phyloP scores from a whole-genome alignment of 805 yeast species.

The Blastobotrys americana region DNA sequence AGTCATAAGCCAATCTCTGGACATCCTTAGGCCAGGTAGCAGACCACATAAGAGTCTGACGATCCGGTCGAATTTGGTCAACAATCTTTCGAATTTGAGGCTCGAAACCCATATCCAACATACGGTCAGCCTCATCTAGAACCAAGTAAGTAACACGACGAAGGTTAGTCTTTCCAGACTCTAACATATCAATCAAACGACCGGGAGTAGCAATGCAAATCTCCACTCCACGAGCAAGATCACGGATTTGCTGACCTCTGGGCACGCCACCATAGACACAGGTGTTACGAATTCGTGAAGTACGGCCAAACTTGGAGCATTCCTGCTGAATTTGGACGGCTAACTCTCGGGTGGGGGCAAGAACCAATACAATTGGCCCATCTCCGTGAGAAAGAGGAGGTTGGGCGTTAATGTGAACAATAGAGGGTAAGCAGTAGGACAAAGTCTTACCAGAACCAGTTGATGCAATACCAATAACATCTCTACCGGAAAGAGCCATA shows the following conservation, averaged over 20 bases:
- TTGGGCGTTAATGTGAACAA: conserved; percentile 97
- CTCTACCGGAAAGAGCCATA: conserved; percentile 98
- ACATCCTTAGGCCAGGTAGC: conserved; percentile 99
- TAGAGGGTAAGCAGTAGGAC: conserved; percentile 93
- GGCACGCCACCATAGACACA: conserved; percentile 99
- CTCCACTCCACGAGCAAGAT: conserved; percentile 90
- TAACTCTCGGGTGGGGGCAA: conserved; percentile 98
- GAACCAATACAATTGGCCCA: conserved; percentile 91
- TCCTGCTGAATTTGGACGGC: conserved; percentile 97
- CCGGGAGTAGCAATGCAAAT: conserved; percentile 98
- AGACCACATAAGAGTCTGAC: conserved; percentile 99
- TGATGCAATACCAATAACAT: conserved; percentile 97
- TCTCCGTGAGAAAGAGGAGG: conserved; percentile 89
- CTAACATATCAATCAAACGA: conserved; percentile 96
- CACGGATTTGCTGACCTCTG: conserved; percentile 95
- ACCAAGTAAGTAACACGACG: conserved; percentile 95
- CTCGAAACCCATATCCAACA: conserved; percentile 99
- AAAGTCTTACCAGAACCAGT: conserved; percentile 99
- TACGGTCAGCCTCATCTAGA: conserved; percentile 98
- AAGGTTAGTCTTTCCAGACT: conserved; percentile 87
- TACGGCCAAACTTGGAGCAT: conserved; percentile 87
- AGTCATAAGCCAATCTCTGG: conserved; percentile 85
- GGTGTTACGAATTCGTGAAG: conserved; percentile 85
- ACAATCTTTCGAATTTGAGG: conserved; percentile 98
- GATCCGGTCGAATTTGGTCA: conserved; percentile 97